These are phyloP conservation scores for Schwanniomyces vanrijiae DNA, from an alignment of 805 yeast genomes.

Conservation along the genomic window DNA sequence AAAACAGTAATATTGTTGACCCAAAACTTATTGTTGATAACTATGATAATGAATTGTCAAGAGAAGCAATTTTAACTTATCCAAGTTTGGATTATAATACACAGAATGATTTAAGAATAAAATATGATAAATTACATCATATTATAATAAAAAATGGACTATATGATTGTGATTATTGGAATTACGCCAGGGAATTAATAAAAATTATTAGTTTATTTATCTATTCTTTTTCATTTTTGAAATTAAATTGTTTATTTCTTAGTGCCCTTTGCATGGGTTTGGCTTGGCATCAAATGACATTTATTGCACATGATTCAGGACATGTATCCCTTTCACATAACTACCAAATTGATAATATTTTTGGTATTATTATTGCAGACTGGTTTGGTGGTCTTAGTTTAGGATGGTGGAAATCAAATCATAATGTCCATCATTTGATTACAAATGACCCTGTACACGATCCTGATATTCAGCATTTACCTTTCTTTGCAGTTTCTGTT, in stretches of 20 bases:
- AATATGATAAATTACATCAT: conserved; percentile 62
- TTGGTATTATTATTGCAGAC: conserved; percentile 73
- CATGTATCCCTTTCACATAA: conserved; percentile 82
- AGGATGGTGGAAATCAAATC: conserved; percentile 96
- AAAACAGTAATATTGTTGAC: conserved; percentile 43
- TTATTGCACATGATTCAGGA: conserved; percentile 89
- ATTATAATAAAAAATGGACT: conserved; percentile 55
- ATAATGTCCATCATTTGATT: conserved; percentile 87
- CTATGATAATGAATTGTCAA: conserved; percentile 57
- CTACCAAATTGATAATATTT: conserved; percentile 70
- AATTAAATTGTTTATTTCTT: conserved; percentile 41
- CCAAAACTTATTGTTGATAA: conserved; percentile 54
- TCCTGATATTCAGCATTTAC: conserved; percentile 91
- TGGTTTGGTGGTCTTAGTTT: conserved; percentile 84
- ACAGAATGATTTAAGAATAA: conserved; percentile 54
- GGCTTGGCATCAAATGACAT: conserved; percentile 88
- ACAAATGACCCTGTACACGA: conserved; percentile 95
- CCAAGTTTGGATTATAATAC: conserved; percentile 72
- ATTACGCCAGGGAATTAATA: conserved; percentile 65
- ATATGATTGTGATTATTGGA: conserved; percentile 73
- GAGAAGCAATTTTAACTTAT: conserved; percentile 51
- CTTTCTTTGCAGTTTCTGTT: conserved; percentile 84
- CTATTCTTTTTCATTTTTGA: conserved; percentile 50
- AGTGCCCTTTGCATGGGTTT: conserved; percentile 70
- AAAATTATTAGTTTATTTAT: conserved; percentile 58